A percentile compares a stretch with the other conserved stretches of the same genome.
phyloP scores from a whole-genome alignment of 331 rosid species.

The Malus hybrid region DNA sequence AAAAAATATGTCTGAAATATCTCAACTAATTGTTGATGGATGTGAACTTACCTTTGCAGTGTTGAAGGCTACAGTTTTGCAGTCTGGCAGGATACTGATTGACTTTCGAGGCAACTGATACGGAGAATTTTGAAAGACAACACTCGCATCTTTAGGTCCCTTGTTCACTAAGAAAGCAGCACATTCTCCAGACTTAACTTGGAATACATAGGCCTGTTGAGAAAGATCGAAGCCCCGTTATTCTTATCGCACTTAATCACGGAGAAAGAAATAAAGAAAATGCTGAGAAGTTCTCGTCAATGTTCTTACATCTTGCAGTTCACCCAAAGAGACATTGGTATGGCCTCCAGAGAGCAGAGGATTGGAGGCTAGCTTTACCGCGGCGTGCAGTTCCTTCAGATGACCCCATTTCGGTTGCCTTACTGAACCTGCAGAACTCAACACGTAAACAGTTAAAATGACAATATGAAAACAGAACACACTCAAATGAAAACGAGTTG shows the following conservation, averaged over 20 bases:
- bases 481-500: too few relatives aligned
- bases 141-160: constrained; percentile 18
- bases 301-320: constrained; percentile 42
- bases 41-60: constrained; percentile 45
- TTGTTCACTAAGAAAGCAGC: constrained; percentile 75
- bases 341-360: constrained; percentile 50
- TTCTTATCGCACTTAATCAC: background rate
- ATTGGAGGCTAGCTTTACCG: constrained; percentile 53
- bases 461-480: background rate
- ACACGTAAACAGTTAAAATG: constrained; percentile 1
- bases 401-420: constrained; percentile 88
- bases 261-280: background rate
- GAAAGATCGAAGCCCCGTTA: background rate
- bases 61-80: constrained; percentile 58
- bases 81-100: constrained; percentile 72
- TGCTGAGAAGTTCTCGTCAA: background rate
- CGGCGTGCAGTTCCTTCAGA: constrained; percentile 81
- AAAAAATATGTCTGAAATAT: background rate
- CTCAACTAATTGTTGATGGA: background rate
- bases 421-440: constrained; percentile 44
- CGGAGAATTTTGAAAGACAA: constrained; percentile 29
- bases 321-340: constrained; percentile 33
- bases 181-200: constrained; percentile 45
- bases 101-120: constrained; percentile 46
- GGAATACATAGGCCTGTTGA: constrained; percentile 62